Evolutionary conservation across 768 basidiomycete species (phyloP), one percentile per base, ranked within the genome.

Genomic region (Mycena vitilis): DNA sequence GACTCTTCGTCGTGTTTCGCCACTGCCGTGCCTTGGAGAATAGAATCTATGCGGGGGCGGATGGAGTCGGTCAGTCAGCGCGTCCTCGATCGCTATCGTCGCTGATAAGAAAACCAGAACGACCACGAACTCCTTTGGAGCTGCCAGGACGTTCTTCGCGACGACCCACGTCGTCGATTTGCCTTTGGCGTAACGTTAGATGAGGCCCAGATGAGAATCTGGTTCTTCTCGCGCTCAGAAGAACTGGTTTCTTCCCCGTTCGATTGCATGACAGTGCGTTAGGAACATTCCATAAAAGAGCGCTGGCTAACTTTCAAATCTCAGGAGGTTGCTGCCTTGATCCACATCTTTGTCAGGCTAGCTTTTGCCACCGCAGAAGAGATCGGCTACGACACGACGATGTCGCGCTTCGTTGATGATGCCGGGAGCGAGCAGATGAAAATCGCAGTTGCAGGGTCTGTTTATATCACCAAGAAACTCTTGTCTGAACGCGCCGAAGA

Each of bases 311-410:
- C 15, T 11, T 2, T 15, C 13, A 23, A 13, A 51, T 0, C 10
- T 51, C 23, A 15, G 13, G 23, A 44, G 0, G 20, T 12, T 15
- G 0, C 36, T 60, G 10, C 42, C n/a, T 18, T 9, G 30, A 30
- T 30, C 30, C 30, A 30, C 30, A 30, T 60, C 7, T 22, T 60
- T 25, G 12, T 37, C 37, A 16, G 11, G 20, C 8, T 60, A 2
- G 47, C 37, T 2, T 60, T 60, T 42, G 60, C 34, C 22, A 37
- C 60, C 22, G 20, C 48, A 12, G 47, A 60, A 40, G 48, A 60
- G 25, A 37, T 60, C 10, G 60, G 60, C 4, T 62, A 62, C 25
- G 60, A 53, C 38, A 23, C 49, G 6, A 62, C 37, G 16, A 62
- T 53, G 37, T 62, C 60, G 5, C n/a, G 51, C 23, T 60, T 37